These are phyloP conservation scores for Pseudognaphalium luteoalbum DNA, from an alignment of 129 eudicot genomes.

Conservation along the genomic window DNA sequence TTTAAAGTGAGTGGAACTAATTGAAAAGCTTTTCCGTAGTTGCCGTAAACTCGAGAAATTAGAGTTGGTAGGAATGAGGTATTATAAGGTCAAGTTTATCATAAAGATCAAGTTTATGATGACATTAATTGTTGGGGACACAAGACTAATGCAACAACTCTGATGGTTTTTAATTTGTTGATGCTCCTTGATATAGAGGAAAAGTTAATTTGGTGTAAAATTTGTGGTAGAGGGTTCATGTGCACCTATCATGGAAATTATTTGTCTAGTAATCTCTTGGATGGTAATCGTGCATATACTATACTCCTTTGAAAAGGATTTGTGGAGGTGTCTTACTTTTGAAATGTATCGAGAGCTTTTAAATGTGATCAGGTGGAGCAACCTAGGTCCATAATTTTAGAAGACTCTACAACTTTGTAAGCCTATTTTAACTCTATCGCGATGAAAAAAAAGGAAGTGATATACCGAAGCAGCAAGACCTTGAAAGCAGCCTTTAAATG, in stretches of 20 bases:
- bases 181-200: neutral
- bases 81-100: neutral
- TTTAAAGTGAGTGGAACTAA: neutral
- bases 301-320: too few species aligned
- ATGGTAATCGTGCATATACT: too few species aligned
- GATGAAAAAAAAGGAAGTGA: too few species aligned
- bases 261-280: neutral
- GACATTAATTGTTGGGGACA: neutral
- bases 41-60: neutral
- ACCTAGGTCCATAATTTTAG: too few species aligned
- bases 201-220: neutral
- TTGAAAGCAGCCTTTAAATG: too few species aligned
- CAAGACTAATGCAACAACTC: neutral
- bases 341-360: too few species aligned
- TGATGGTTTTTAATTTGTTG: neutral
- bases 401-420: too few species aligned
- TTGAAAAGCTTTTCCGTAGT: neutral
- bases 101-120: neutral
- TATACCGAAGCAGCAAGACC: too few species aligned
- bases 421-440: too few species aligned
- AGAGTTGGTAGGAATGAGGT: neutral
- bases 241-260: neutral
- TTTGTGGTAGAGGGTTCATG: neutral
- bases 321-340: too few species aligned
- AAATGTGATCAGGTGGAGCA: too few species aligned